These are phyloP conservation scores for Trametes villosa DNA, from an alignment of 768 basidiomycete species.

Conservation along the genomic window DNA sequence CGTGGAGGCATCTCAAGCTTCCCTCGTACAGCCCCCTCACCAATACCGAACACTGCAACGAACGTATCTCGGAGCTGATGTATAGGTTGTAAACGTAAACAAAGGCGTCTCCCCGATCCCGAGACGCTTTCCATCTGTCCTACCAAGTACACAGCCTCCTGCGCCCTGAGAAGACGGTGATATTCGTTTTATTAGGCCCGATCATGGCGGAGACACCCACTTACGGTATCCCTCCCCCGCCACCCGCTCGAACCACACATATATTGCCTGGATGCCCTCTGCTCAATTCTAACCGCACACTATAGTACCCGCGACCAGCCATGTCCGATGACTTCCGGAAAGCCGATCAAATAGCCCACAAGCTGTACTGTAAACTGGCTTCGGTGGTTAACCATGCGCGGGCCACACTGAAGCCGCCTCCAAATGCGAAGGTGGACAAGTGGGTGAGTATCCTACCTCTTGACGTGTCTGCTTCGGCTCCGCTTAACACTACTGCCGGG, in stretches of 20 bases:
- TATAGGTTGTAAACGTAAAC: too few relatives aligned
- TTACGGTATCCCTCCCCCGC: slow-evolving; percentile 10
- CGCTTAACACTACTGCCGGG: slow-evolving; percentile 2
- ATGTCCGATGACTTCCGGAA: slow-evolving; percentile 62
- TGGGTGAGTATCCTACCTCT: slow-evolving; percentile 58
- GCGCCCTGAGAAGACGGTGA: too few relatives aligned
- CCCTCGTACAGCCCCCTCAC: too few relatives aligned
- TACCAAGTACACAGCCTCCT: too few relatives aligned
- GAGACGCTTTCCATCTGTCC: too few relatives aligned
- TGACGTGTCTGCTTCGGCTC: not conserved
- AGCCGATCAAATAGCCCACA: slow-evolving; percentile 86
- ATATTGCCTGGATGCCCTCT: slow-evolving; percentile 35
- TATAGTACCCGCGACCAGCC: slow-evolving; percentile 35
- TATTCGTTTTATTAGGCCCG: too few relatives aligned
- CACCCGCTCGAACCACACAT: slow-evolving; percentile 4
- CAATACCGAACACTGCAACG: too few relatives aligned
- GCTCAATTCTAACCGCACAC: slow-evolving; percentile 18
- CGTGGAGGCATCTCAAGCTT: too few relatives aligned
- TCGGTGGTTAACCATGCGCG: slow-evolving; percentile 76
- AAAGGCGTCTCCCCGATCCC: too few relatives aligned
- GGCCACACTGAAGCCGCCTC: slow-evolving; percentile 52
- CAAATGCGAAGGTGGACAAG: slow-evolving; percentile 67
- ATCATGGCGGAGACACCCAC: too few relatives aligned
- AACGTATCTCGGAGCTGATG: too few relatives aligned
- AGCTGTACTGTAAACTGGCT: slow-evolving; percentile 82